Base-by-base conservation (phyloP, 2,329 filamentous ascomycete genomes). In the Ophiobolus disseminans region DNA sequence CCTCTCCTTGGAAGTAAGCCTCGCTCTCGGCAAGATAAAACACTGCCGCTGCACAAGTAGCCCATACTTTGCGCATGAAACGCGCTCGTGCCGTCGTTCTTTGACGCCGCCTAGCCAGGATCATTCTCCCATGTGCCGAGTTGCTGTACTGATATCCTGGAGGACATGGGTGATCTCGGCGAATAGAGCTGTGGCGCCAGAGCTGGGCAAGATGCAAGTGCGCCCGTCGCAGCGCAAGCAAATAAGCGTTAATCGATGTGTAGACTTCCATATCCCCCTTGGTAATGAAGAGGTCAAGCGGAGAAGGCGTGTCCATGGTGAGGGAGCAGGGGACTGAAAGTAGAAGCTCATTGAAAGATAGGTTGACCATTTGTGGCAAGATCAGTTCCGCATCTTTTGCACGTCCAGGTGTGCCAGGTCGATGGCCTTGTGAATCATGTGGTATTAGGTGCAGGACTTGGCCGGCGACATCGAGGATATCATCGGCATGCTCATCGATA, bases 21-120 rank as follows among this genome's bases (percentile, higher is more conserved):
- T 93, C 89, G 11, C 90, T 87, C 69, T 97, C 92, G 0, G 89
- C 90, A 3, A 97, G 79, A 60, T 97, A 89, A 75, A 96, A 97
- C 3, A 96, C 84, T 1, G 90, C 88, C 2, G 91, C 89, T 65
- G 89, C 91, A 60, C 89, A 88, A 0, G 90, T 95, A 0, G 91
- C 93, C 94, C 94, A 99, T 1, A 93, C 83, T 55, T 86, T 88
- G 13, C 94, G 85, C 81, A 96, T 88, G 0, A 83, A 81, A 25
- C 80, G 79, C 4, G 83, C 81, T 14, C 93, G 82, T 13, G 76
- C 68, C 20, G 84, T 84, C 58, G 86, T 83, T 40, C 89, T 82
- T 58, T 83, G 76, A 21, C 91, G 83, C 9, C 89, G 80, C 17
- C 82, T 76, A 20, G 76, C 77, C 13, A 90, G 81, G 52, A 83